Evolutionary conservation across 2,329 filamentous ascomycete genomes (phyloP), one percentile per base, ranked within the genome.

Genomic region (Fusarium drepaniforme): DNA sequence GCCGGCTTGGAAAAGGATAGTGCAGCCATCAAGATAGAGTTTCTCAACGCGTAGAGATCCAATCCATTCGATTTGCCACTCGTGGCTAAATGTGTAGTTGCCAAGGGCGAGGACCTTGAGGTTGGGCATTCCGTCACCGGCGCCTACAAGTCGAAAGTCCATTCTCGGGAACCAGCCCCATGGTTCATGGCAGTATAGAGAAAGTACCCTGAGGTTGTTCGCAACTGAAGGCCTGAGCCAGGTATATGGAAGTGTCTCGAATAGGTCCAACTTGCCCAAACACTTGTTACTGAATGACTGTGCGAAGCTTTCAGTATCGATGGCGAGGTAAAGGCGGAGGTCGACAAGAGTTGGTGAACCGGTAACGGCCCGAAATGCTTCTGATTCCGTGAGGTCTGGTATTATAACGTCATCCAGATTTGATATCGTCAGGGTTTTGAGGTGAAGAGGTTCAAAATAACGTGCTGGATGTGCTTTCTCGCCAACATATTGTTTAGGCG

Each of bases 31-130:
- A 0, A 88, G 78, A 16, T 84, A 81, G 0, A 88, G 79, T 49
- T 84, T 81, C 30, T 82, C 72, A 2, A 72, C 25, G 11, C 72
- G 77, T 13, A 87, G 82, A 0, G 81, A 81, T 0, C 84, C 73
- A 12, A 88, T 82, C 85, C 86, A 88, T 15, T 85, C 83, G 1
- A 87, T 71, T 62, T 88, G 86, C 79, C 82, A 83, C 51, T 86
- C 82, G 28, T 86, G 81, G 5, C 81, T 81, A 67, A 88, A 86
- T 3, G 81, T 80, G 46, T 82, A 85, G 5, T 82, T 82, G 0
- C 84, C 83, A 0, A 88, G 70, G 0, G 80, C 77, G 0, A 88
- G 78, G 0, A 82, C 79, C 40, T 80, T 80, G 7, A 88, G 81
- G 1, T 79, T 76, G 0, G 84, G 82, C 37, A 87, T 83, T 2